Conservation (phyloP, 225 moss, liverwort and hornwort genomes). For the Neckera pumila region DNA sequence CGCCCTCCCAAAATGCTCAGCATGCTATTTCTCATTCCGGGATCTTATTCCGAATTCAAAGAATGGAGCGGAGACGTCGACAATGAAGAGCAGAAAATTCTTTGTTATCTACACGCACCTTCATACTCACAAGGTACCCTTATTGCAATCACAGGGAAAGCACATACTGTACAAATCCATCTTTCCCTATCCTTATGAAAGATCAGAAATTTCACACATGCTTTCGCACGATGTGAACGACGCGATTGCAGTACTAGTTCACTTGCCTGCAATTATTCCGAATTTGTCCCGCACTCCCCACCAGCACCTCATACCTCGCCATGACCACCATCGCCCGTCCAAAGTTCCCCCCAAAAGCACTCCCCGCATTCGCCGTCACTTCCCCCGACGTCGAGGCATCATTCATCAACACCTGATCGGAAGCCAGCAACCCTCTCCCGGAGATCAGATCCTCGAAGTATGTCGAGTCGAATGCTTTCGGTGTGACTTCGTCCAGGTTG, state of each 20-base stretch:
- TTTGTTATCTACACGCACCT: background rate
- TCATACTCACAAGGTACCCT: background rate
- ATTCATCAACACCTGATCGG: conserved; percentile 12
- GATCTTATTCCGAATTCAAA: background rate
- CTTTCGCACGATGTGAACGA: too few relatives aligned
- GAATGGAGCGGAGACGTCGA: background rate
- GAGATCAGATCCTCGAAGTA: conserved; percentile 24
- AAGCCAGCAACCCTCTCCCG: conserved; percentile 10
- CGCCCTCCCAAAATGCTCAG: background rate
- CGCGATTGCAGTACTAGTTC: background rate
- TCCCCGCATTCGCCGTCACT: conserved; percentile 5
- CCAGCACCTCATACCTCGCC: conserved; percentile 10
- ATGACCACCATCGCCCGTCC: conserved; percentile 26
- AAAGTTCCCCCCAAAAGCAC: conserved; percentile 1
- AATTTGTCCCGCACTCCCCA: background rate
- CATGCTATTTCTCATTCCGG: background rate
- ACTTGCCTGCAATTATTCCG: conserved; percentile 12
- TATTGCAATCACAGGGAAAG: background rate
- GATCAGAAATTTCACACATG: background rate
- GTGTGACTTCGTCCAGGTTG: conserved; percentile 19
- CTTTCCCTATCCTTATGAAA: background rate
- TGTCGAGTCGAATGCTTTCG: conserved; percentile 5
- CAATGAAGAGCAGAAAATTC: background rate
- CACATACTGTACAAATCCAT: too few relatives aligned
- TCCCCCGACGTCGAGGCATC: background rate